These are phyloP conservation scores for Chaetoceros muelleri DNA, from an alignment of 108 stramenopile species.

Conservation along the genomic window DNA sequence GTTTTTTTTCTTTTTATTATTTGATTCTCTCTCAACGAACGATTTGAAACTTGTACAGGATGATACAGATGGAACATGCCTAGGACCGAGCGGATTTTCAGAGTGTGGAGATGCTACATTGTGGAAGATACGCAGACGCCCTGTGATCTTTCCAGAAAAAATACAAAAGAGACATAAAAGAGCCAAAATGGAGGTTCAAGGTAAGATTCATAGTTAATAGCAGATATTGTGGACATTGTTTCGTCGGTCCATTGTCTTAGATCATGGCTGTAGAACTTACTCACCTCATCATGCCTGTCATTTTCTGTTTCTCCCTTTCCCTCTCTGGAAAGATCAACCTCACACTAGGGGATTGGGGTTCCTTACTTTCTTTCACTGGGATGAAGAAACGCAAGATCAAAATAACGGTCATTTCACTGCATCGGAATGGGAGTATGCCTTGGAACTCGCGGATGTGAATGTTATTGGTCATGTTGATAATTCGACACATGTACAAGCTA, in stretches of 20 bases:
- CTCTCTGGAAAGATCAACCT: no score
- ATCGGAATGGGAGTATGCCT: neutral
- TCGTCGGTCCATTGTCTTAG: no score
- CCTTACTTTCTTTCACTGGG: neutral
- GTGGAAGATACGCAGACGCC: conserved; percentile 37
- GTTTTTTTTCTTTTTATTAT: neutral
- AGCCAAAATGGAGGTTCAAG: neutral
- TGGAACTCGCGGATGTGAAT: neutral
- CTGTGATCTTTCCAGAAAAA: conserved; percentile 3
- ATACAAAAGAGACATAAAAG: neutral
- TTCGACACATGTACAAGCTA: neutral
- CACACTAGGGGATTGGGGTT: no score
- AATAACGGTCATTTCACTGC: neutral
- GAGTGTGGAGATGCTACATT: conserved; percentile 78
- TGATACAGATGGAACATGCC: conserved; percentile 38
- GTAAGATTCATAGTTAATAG: neutral
- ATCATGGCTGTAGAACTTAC: no score
- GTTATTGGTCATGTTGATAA: neutral
- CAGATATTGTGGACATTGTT: no score
- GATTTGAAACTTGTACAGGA: conserved; percentile 17
- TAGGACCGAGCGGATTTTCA: conserved; percentile 56
- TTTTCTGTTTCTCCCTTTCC: no score
- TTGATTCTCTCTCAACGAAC: neutral
- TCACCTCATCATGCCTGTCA: no score
- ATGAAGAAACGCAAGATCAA: neutral